phyloP scores from a whole-genome alignment of 208 protist genomes.

The Acanthamoeba sp. region DNA sequence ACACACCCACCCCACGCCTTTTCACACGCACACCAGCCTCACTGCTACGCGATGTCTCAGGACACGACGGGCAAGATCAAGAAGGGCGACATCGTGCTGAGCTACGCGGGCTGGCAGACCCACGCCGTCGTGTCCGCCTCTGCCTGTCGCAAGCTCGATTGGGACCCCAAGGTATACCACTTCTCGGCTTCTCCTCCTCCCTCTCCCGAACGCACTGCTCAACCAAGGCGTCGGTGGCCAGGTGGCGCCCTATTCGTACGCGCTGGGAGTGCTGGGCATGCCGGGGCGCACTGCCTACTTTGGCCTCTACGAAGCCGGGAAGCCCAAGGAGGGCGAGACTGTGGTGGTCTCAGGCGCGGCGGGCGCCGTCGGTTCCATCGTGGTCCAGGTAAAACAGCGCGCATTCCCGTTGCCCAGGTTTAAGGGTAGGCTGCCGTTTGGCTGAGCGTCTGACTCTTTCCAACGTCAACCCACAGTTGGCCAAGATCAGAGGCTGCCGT shows the following conservation, averaged over 20 bases:
- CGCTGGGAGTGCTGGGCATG: slow-evolving; percentile 67
- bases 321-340: slow-evolving; percentile 85
- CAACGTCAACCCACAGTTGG: neutral
- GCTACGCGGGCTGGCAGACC: slow-evolving; percentile 67
- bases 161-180: slow-evolving; percentile 48
- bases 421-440: too few species aligned
- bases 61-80: slow-evolving; percentile 61
- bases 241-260: slow-evolving; percentile 65
- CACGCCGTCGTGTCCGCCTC: neutral
- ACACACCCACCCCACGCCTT: neutral
- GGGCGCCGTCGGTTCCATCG: slow-evolving; percentile 82
- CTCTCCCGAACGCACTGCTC: neutral
- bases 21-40: neutral
- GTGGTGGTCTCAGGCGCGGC: slow-evolving; percentile 83
- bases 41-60: neutral
- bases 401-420: too few species aligned
- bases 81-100: slow-evolving; percentile 28
- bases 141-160: neutral
- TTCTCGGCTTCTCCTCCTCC: neutral
- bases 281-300: slow-evolving; percentile 74
- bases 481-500: slow-evolving; percentile 77
- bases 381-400: slow-evolving; percentile 56
- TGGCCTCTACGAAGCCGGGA: slow-evolving; percentile 51
- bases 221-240: neutral
- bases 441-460: too few species aligned